Evolutionary conservation across 164 flowering plant genomes (phyloP).

Genomic region (Vitis riparia): DNA sequence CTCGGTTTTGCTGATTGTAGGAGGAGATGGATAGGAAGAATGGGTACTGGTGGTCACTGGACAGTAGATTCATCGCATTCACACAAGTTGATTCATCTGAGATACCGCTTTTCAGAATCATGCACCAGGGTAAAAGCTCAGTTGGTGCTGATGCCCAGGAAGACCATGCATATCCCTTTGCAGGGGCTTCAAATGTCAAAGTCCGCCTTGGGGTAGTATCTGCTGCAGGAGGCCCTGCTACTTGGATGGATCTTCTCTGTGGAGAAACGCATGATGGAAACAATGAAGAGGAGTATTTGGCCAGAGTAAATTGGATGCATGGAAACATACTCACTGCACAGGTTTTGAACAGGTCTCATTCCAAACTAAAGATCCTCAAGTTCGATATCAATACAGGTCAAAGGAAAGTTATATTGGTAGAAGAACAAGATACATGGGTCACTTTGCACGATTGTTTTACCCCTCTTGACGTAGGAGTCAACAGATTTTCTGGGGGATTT

Average conservation of each 20-base stretch:
- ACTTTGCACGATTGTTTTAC: constrained; percentile 91
- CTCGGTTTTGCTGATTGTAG: constrained; percentile 35
- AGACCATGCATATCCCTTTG: constrained; percentile 95
- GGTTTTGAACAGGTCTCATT: constrained; percentile 69
- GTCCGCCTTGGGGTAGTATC: constrained; percentile 85
- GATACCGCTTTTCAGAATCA: constrained; percentile 77
- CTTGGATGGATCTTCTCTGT: constrained; percentile 92
- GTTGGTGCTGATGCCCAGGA: constrained; percentile 89
- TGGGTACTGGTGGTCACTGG: constrained; percentile 99
- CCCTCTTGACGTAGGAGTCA: constrained; percentile 65
- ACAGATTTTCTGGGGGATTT: constrained; percentile 64
- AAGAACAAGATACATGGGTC: constrained; percentile 73
- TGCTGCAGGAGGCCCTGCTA: constrained; percentile 54
- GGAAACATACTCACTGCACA: constrained; percentile 74
- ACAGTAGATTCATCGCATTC: constrained; percentile 83
- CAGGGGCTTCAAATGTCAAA: constrained; percentile 80
- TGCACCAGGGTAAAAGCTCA: constrained; percentile 92
- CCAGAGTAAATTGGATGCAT: constrained; percentile 89
- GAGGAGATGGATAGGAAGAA: constrained; percentile 95
- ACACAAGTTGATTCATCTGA: constrained; percentile 84
- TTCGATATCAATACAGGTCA: constrained; percentile 79
- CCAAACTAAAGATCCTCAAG: constrained; percentile 64
- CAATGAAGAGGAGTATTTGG: constrained; percentile 77
- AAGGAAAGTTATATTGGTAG: constrained; percentile 56
- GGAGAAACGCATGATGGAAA: constrained; percentile 40